These are phyloP conservation scores for Albizia julibrissin DNA, from an alignment of 306 rosid species.

Conservation along the genomic window DNA sequence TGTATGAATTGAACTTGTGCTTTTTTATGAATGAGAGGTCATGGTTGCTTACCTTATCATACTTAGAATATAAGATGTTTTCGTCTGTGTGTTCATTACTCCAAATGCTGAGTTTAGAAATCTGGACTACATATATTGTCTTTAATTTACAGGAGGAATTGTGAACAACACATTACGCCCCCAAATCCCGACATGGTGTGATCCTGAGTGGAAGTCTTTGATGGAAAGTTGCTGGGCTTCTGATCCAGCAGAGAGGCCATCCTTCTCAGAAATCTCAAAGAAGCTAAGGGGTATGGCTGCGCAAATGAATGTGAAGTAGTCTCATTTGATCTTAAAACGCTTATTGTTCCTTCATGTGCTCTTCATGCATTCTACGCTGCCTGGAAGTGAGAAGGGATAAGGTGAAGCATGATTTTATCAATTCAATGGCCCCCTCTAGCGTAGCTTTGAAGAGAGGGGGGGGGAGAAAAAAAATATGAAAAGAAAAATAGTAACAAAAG, in stretches of 20 bases:
- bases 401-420: conserved; percentile 50
- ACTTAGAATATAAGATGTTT: not conserved
- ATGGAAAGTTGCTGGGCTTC: conserved; percentile 98
- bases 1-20: not conserved
- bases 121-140: conserved; percentile 12
- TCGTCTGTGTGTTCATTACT: not conserved
- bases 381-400: conserved; percentile 51
- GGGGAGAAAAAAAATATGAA: no score
- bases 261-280: conserved; percentile 94
- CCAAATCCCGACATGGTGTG: conserved; percentile 95
- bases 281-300: conserved; percentile 98
- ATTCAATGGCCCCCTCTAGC: conserved; percentile 50
- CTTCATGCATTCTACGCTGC: conserved; percentile 38
- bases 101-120: not conserved
- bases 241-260: conserved; percentile 81
- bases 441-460: conserved; percentile 25
- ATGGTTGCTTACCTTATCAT: not conserved
- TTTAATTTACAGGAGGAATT: conserved; percentile 75
- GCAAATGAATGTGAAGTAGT: conserved; percentile 84
- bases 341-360: not conserved
- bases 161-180: conserved; percentile 92
- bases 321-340: conserved; percentile 34
- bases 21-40: not conserved
- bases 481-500: not conserved
- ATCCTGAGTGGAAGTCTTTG: conserved; percentile 97